These are phyloP conservation scores for Rhodotorula graminis DNA, from an alignment of 768 basidiomycete species.

Conservation along the genomic window DNA sequence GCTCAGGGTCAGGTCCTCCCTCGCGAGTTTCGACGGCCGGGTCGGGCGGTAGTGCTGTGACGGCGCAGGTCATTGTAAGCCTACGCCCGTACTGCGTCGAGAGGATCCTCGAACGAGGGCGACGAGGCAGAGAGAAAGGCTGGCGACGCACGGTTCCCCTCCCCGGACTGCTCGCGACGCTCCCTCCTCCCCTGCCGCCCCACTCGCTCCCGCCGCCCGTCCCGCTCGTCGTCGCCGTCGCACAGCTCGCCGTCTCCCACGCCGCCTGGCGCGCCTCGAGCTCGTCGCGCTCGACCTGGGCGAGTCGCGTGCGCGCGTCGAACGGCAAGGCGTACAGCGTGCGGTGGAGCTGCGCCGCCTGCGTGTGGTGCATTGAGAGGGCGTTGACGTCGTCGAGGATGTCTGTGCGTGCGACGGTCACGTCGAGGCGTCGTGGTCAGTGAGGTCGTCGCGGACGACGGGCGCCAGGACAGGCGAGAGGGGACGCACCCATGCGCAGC, in stretches of 20 bases:
- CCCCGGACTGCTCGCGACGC: neutral
- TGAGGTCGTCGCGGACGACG: no score
- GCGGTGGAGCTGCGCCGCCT: neutral
- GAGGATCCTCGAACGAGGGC: no score
- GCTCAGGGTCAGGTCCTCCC: constrained; percentile 6
- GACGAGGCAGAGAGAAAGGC: no score
- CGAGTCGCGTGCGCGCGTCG: constrained; percentile 1
- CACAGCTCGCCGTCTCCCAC: neutral
- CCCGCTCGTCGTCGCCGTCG: neutral
- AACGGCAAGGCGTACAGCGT: constrained; percentile 2
- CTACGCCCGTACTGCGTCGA: no score
- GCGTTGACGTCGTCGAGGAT: neutral
- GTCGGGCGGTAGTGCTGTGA: constrained; percentile 15
- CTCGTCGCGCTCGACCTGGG: constrained; percentile 11
- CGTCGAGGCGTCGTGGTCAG: neutral
- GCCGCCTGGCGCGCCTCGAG: neutral
- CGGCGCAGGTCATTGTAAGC: no score
- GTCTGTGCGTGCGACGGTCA: neutral
- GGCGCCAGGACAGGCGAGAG: no score
- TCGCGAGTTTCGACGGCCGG: constrained; percentile 10
- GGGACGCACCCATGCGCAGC: constrained; percentile 8
- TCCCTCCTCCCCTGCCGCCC: neutral
- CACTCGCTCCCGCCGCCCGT: neutral
- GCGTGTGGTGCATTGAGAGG: neutral
- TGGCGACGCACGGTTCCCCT: neutral